These are phyloP conservation scores for Cryptosporidium parvum DNA, from an alignment of 169 alveolate species.

Conservation along the genomic window DNA sequence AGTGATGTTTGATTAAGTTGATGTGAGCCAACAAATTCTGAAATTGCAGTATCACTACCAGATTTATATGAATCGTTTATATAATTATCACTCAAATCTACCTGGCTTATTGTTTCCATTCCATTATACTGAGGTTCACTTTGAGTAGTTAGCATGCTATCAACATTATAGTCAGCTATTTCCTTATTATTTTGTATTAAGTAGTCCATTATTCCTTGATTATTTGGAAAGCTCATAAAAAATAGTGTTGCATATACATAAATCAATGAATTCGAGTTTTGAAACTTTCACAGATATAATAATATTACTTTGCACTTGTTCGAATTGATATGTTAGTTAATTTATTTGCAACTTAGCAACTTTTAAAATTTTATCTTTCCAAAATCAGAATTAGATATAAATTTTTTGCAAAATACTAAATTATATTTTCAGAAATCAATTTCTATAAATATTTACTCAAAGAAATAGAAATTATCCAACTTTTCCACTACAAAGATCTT, in stretches of 20 bases:
- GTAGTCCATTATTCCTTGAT: not conserved
- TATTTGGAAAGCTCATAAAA: not conserved
- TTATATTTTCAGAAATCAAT: not conserved
- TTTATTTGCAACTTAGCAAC: not conserved
- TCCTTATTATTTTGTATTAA: not conserved
- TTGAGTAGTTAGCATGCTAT: not conserved
- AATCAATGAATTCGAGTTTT: not conserved
- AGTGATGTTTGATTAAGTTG: not conserved
- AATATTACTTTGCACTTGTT: not conserved
- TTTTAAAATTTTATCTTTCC: not conserved
- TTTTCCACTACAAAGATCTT: not conserved
- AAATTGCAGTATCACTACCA: not conserved
- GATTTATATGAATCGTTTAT: not conserved
- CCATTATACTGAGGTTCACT: not conserved
- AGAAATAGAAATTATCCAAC: not conserved
- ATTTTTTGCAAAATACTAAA: not conserved
- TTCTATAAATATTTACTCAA: not conserved
- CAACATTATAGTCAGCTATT: conserved; percentile 7
- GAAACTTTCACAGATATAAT: not conserved
- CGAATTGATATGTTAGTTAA: not conserved
- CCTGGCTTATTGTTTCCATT: not conserved
- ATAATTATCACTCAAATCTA: not conserved
- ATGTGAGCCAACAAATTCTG: not conserved
- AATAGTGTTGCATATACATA: not conserved
- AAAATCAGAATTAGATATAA: not conserved